A percentile compares a stretch with the other conserved stretches of the same genome.
These are phyloP conservation scores for Myxozyma udenii DNA, from an alignment of 805 yeast genomes.

Conservation along the genomic window DNA sequence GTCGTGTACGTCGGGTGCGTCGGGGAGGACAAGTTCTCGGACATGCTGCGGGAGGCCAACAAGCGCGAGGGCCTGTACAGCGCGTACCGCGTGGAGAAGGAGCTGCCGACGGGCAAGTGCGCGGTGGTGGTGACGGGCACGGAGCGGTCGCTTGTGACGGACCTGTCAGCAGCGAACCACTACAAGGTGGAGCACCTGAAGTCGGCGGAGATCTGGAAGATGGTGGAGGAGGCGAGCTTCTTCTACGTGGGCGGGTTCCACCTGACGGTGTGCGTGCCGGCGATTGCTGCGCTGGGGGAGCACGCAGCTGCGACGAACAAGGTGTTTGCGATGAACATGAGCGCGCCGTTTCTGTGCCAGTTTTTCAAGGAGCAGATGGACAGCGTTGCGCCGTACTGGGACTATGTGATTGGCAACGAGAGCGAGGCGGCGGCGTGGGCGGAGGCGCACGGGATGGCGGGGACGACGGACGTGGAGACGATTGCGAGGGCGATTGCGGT, in stretches of 20 bases:
- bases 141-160: slow-evolving; percentile 91
- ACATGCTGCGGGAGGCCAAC: slow-evolving; percentile 78
- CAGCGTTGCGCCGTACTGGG: slow-evolving; percentile 77
- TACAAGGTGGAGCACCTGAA: slow-evolving; percentile 86
- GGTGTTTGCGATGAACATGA: slow-evolving; percentile 76
- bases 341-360: slow-evolving; percentile 95
- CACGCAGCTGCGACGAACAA: slow-evolving; percentile 85
- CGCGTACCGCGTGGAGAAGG: slow-evolving; percentile 66
- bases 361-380: slow-evolving; percentile 91
- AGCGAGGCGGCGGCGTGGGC: slow-evolving; percentile 95
- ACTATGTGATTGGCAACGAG: slow-evolving; percentile 91
- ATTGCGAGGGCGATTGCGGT: slow-evolving; percentile 81
- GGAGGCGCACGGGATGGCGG: slow-evolving; percentile 66
- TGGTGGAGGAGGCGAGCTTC: slow-evolving; percentile 73
- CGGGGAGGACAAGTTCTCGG: slow-evolving; percentile 86
- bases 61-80: slow-evolving; percentile 82
- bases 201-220: slow-evolving; percentile 83
- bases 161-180: slow-evolving; percentile 96
- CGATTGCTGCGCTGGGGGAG: slow-evolving; percentile 82
- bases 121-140: slow-evolving; percentile 89
- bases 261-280: slow-evolving; percentile 94
- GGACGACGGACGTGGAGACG: slow-evolving; percentile 58
- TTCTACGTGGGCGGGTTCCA: slow-evolving; percentile 99
- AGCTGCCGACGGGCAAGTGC: slow-evolving; percentile 90
- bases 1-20: slow-evolving; percentile 96